Base-by-base conservation (phyloP, 768 basidiomycete species). In the Kwoniella mangroviensis region DNA sequence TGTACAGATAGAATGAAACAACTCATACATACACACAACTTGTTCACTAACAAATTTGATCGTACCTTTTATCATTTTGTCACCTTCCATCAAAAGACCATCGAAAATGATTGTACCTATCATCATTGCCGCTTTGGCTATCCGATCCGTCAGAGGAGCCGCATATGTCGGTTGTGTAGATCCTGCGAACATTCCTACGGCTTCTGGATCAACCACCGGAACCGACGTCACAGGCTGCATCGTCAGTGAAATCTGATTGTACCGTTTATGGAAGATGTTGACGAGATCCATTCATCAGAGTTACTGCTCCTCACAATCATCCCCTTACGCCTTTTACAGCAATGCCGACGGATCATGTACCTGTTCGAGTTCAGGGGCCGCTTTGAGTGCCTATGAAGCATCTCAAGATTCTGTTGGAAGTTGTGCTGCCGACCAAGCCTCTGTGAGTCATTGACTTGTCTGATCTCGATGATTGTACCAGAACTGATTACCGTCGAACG, bases 101-200 rank as follows among this genome's bases (percentile, higher is more conserved):
- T 6, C 6, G 2, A 49, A 7, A 28, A 63, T 63, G 63, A 65
- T 65, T 22, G 64, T 65, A 66, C 65, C 54, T 66, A 54, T 56
- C 42, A 4, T 58, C 17, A 59, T 51, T 40, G 56, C 58, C 17
- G 41, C 56, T 43, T 11, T 66, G 43, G 43, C 55, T 26, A 40
- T 24, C 51, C 19, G 65, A 26, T 66, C 65, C 7, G 65, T 66
- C 3, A 10, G 21, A 3, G 65, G 24, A 3, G 42, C 41, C 17
- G 45, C 65, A 12, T 66, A 66, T 45, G 19, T 57, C 34, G 65
- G 65, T 12, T 66, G 65, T 51, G 1, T 66, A 0, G 42, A 45
- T 28, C 43, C 54, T 0, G 41, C 62, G 5, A 63, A 10, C 15
- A 28, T 51, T 7, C 43, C 61, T 4, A 4, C 61, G 5, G 45